These are phyloP conservation scores for Talaromyces thailandensis DNA, from an alignment of 495 filamentous ascomycete genomes.

Conservation along the genomic window DNA sequence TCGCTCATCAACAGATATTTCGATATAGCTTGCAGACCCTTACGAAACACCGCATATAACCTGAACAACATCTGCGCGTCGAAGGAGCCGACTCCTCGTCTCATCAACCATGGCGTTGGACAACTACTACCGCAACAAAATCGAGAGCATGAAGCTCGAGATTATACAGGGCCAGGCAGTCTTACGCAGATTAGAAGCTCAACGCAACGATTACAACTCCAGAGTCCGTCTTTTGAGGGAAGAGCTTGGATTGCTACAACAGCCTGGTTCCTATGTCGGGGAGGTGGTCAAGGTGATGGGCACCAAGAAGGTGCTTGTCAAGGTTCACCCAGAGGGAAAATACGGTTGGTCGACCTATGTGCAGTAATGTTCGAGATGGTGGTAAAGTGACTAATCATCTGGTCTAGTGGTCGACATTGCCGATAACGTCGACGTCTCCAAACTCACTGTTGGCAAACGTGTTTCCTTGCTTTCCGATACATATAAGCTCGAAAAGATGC, in stretches of 20 bases:
- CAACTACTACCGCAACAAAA: slow-evolving; percentile 99
- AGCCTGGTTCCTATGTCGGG: slow-evolving; percentile 95
- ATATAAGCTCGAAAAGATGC: slow-evolving; percentile 97
- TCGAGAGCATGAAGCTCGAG: slow-evolving; percentile 99
- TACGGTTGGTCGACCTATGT: slow-evolving; percentile 62
- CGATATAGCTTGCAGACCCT: neutral
- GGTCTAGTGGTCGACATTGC: slow-evolving; percentile 86
- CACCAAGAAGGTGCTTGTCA: slow-evolving; percentile 97
- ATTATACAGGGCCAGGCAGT: slow-evolving; percentile 98
- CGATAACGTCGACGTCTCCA: slow-evolving; percentile 86
- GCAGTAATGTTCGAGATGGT: slow-evolving; percentile 7
- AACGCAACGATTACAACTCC: slow-evolving; percentile 99
- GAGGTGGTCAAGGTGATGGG: slow-evolving; percentile 99
- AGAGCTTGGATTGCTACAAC: slow-evolving; percentile 91
- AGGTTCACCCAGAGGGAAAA: slow-evolving; percentile 99
- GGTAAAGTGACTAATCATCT: slow-evolving; percentile 2
- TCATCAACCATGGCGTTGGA: slow-evolving; percentile 83
- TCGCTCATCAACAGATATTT: neutral
- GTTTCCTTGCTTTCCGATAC: slow-evolving; percentile 92
- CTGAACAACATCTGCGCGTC: neutral
- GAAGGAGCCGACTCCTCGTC: slow-evolving; percentile 15
- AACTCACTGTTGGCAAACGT: slow-evolving; percentile 95
- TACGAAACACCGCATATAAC: neutral
- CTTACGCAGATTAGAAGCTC: slow-evolving; percentile 87
- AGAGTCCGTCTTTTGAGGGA: slow-evolving; percentile 90